These are phyloP conservation scores for Luzula sylvatica DNA, from an alignment of 176 grass and related monocot species.

Conservation along the genomic window DNA sequence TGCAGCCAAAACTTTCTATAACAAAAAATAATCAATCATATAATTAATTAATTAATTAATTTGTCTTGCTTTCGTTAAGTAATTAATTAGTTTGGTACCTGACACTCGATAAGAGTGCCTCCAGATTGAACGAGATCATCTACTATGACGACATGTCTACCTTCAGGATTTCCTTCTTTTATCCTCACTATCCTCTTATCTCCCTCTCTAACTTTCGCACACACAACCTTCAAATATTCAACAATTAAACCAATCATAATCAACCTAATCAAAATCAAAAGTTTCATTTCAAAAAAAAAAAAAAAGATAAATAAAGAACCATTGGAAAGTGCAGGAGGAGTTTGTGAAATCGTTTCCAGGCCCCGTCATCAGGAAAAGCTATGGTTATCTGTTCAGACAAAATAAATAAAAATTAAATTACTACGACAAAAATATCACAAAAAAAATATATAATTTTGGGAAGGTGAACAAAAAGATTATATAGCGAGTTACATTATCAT, in stretches of 20 bases:
- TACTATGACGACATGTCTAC: slow-evolving; percentile 84
- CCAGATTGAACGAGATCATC: slow-evolving; percentile 94
- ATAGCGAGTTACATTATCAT: slow-evolving; percentile 37
- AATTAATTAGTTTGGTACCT: slow-evolving; percentile 34
- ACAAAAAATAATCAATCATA: not conserved
- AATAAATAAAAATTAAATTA: not conserved
- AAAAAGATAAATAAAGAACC: slow-evolving; percentile 9
- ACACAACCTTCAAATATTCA: slow-evolving; percentile 49
- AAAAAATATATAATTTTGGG: not conserved
- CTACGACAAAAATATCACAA: not conserved
- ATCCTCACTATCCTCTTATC: slow-evolving; percentile 67
- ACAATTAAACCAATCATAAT: not conserved
- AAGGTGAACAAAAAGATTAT: not conserved
- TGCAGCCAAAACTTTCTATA: slow-evolving; percentile 33
- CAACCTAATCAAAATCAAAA: not conserved
- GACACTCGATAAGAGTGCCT: slow-evolving; percentile 78
- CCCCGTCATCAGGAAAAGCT: slow-evolving; percentile 94
- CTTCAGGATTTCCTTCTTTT: slow-evolving; percentile 71
- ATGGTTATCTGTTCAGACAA: slow-evolving; percentile 56
- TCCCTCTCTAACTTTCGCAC: slow-evolving; percentile 73
- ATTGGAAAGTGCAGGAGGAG: slow-evolving; percentile 60
- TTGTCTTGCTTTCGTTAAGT: too few species aligned
- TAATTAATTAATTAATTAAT: too few species aligned
- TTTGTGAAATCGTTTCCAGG: slow-evolving; percentile 97
- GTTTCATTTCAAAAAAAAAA: not conserved